A percentile compares a stretch with the other conserved stretches of the same genome.
Conservation (phyloP, 2,329 filamentous ascomycete species). For the Dactylellina cionopaga region DNA sequence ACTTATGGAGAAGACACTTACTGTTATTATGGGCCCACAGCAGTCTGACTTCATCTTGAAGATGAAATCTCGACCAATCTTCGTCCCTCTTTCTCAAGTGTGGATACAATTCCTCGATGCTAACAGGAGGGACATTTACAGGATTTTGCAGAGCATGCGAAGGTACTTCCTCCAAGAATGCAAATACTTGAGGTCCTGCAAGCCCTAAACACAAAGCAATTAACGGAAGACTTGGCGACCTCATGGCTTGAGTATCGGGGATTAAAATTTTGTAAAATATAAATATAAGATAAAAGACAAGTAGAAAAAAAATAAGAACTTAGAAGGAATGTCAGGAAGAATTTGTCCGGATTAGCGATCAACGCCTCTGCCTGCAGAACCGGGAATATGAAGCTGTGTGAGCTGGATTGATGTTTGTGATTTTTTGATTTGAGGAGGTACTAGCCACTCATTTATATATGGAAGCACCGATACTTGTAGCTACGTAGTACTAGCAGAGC, state of each 20-base stretch:
- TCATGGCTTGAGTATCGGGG: background rate
- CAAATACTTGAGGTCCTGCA: background rate
- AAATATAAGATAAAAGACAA: no score
- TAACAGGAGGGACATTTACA: slow-evolving; percentile 4
- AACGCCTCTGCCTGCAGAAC: slow-evolving; percentile 1
- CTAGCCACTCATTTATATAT: no score
- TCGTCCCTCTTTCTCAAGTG: slow-evolving; percentile 26
- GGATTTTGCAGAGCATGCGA: background rate
- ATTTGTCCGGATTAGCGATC: background rate
- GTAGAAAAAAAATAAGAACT: no score
- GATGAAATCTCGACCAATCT: slow-evolving; percentile 54
- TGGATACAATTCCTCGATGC: background rate
- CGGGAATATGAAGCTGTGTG: no score
- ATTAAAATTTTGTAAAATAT: no score
- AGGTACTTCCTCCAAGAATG: background rate
- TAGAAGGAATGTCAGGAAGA: no score
- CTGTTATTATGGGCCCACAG: slow-evolving; percentile 55
- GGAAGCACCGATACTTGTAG: no score
- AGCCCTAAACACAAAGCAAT: slow-evolving; percentile 1
- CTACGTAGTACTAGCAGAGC: no score
- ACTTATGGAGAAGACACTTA: slow-evolving; percentile 15
- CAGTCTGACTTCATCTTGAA: slow-evolving; percentile 53
- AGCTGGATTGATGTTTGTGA: background rate
- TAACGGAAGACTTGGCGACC: background rate
- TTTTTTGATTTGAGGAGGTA: no score